These are phyloP conservation scores for Theileria luwenshuni DNA, from an alignment of 169 alveolate genomes.

Conservation along the genomic window DNA sequence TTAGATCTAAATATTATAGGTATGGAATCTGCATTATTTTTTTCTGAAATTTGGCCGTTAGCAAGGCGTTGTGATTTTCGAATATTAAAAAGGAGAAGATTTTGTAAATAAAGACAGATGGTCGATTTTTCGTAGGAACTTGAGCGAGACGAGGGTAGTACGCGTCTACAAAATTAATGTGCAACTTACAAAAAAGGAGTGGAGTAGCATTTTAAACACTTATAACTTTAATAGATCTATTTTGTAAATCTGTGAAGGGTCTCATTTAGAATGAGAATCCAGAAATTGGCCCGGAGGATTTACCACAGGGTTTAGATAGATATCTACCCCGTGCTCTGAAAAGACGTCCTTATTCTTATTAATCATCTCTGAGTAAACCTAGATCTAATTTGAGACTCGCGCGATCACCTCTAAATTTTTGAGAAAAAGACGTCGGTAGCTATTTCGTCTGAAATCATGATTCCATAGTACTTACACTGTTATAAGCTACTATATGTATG, in stretches of 20 bases:
- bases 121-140: neutral
- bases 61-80: too few species aligned
- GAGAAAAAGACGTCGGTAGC: too few species aligned
- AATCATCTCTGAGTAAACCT: too few species aligned
- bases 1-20: conserved; percentile 19
- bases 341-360: too few species aligned
- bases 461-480: too few species aligned
- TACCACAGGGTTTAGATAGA: conserved; percentile 22
- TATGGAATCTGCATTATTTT: conserved; percentile 14
- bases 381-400: too few species aligned
- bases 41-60: too few species aligned
- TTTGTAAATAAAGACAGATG: neutral
- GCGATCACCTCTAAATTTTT: too few species aligned
- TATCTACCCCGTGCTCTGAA: too few species aligned
- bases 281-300: neutral
- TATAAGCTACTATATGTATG: too few species aligned
- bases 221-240: neutral
- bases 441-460: too few species aligned
- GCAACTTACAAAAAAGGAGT: neutral
- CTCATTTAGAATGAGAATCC: neutral
- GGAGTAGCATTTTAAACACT: neutral
- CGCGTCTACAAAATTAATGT: conserved; percentile 20
- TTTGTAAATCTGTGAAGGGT: neutral
- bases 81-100: neutral
- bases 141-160: conserved; percentile 22